Percentiles rank a stretch among this genome's conserved stretches.
Conservation (phyloP, 768 basidiomycete species). For the Xerocomellus amylosporus region DNA sequence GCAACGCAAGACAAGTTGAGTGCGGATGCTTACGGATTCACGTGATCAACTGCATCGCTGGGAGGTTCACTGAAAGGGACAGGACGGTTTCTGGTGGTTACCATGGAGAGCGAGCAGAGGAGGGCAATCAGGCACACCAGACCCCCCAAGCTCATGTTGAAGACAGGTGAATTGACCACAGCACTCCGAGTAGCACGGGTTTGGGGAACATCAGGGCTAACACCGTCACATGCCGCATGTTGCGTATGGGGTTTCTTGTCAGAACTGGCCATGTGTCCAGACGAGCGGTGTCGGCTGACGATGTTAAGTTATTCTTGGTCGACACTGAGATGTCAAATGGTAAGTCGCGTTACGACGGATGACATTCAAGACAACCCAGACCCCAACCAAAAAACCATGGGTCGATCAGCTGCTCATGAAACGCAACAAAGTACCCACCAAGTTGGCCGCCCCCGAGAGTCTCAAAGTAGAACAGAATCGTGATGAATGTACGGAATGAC, state of each 20-base stretch:
- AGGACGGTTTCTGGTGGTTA: conserved; percentile 4
- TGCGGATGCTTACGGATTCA: conserved; percentile 41
- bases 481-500: no score
- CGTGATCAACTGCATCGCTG: conserved; percentile 43
- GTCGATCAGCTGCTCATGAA: no score
- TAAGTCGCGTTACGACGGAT: background rate
- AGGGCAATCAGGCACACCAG: conserved; percentile 18
- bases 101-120: conserved; percentile 12
- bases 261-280: background rate
- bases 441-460: no score
- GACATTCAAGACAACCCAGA: no score
- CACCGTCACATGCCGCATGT: background rate
- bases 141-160: conserved; percentile 3
- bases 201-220: background rate
- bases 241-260: background rate
- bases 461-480: no score
- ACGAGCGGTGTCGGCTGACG: background rate
- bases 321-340: background rate
- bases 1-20: background rate
- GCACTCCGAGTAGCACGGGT: background rate
- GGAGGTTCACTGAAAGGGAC: conserved; percentile 22
- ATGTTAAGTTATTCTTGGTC: background rate
- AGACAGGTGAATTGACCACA: background rate
- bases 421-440: no score
- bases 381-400: background rate